Conservation (phyloP, 257 asterid species). For the Nicotiana tabacum region DNA sequence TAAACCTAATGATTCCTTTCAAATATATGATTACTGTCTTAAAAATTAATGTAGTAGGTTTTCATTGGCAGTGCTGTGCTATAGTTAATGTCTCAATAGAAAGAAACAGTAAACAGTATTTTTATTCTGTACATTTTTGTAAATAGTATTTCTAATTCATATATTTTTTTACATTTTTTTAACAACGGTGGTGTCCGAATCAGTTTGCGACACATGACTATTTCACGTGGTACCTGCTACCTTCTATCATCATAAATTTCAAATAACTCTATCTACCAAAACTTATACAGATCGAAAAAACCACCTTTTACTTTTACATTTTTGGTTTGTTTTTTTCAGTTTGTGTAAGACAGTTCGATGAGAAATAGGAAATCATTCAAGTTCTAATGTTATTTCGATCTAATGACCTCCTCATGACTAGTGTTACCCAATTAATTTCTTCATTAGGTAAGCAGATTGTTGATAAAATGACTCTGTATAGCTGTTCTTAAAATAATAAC, state of each 20-base stretch:
- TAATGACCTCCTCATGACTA: neutral
- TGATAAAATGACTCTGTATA: too few relatives aligned
- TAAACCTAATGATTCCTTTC: neutral
- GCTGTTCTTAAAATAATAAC: too few relatives aligned
- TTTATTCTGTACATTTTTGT: too few relatives aligned
- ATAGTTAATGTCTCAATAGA: neutral
- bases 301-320: neutral
- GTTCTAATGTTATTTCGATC: neutral
- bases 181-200: too few relatives aligned
- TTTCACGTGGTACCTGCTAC: too few relatives aligned
- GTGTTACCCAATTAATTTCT: neutral
- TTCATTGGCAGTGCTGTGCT: neutral
- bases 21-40: neutral
- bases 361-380: neutral
- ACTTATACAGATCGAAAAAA: too few relatives aligned
- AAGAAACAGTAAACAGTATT: neutral
- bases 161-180: neutral
- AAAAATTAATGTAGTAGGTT: neutral
- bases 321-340: neutral
- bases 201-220: too few relatives aligned
- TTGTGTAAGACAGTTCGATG: neutral
- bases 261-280: too few relatives aligned
- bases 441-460: neutral
- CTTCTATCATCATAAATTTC: too few relatives aligned
- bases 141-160: neutral